These are phyloP conservation scores for Suillus luteus DNA, from an alignment of 768 basidiomycete species.

Conservation along the genomic window DNA sequence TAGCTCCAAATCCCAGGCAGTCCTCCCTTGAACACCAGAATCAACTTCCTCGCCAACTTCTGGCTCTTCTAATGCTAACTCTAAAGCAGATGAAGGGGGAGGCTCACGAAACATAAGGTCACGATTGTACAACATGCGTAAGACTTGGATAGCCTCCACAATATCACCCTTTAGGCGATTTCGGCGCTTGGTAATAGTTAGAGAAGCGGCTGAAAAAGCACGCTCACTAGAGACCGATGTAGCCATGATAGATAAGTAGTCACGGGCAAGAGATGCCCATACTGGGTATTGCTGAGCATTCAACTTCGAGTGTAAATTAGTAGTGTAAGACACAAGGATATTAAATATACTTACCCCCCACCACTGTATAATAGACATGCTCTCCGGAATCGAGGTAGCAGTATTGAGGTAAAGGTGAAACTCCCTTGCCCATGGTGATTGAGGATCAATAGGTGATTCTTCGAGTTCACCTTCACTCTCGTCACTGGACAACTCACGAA, in stretches of 20 bases:
- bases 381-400: constrained; percentile 19
- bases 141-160: constrained; percentile 36
- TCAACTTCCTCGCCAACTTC: background rate
- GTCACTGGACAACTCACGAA: constrained; percentile 13
- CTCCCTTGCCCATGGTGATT: constrained; percentile 24
- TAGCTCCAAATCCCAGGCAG: background rate
- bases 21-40: background rate
- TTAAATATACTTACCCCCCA: constrained; percentile 35
- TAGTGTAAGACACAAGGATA: background rate
- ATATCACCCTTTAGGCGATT: constrained; percentile 38
- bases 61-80: constrained; percentile 4
- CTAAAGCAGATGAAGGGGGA: constrained; percentile 7
- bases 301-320: background rate
- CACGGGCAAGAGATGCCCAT: constrained; percentile 39
- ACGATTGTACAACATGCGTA: constrained; percentile 27
- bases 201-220: constrained; percentile 43
- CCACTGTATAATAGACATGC: constrained; percentile 30
- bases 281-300: constrained; percentile 21
- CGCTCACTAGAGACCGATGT: constrained; percentile 40
- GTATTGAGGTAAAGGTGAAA: constrained; percentile 27
- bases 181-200: constrained; percentile 39
- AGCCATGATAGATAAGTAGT: constrained; percentile 42
- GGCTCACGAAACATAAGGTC: constrained; percentile 25
- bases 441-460: constrained; percentile 2
- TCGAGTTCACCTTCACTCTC: constrained; percentile 15